Evolutionary conservation across 2,329 filamentous ascomycete species (phyloP).

Genomic region (Aspergillus sp.): DNA sequence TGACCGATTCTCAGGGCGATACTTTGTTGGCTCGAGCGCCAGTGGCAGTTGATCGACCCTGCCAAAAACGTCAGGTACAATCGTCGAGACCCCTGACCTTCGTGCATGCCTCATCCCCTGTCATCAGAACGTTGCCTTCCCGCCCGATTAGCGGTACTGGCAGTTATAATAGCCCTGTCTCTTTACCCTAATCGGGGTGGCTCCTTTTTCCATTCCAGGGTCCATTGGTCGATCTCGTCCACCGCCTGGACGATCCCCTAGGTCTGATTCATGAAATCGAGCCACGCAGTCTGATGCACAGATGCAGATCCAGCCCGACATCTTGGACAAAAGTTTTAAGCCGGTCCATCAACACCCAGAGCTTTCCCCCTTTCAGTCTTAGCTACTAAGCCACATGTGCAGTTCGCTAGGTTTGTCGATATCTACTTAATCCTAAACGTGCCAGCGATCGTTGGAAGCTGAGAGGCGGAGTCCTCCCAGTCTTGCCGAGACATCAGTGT

Average conservation of each 20-base stretch:
- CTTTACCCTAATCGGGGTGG: background rate
- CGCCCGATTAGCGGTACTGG: slow-evolving; percentile 5
- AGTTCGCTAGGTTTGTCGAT: slow-evolving; percentile 6
- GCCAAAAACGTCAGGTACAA: slow-evolving; percentile 6
- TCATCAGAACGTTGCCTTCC: slow-evolving; percentile 11
- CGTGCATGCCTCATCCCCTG: slow-evolving; percentile 18
- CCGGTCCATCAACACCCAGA: slow-evolving; percentile 9
- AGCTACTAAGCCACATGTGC: slow-evolving; percentile 10
- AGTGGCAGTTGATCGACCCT: slow-evolving; percentile 6
- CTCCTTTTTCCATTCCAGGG: background rate
- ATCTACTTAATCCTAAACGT: slow-evolving; percentile 7
- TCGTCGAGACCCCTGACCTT: slow-evolving; percentile 18
- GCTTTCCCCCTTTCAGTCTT: slow-evolving; percentile 6
- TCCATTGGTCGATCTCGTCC: background rate
- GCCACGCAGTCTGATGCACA: slow-evolving; percentile 6
- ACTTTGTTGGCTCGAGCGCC: slow-evolving; percentile 8
- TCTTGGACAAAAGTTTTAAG: slow-evolving; percentile 13
- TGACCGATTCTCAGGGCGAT: slow-evolving; percentile 3
- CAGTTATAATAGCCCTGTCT: background rate
- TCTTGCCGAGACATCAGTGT: slow-evolving; percentile 18
- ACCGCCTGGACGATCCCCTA: background rate
- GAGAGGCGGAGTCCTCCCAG: slow-evolving; percentile 5
- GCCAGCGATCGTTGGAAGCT: slow-evolving; percentile 1
- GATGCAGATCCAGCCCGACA: slow-evolving; percentile 13
- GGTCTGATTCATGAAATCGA: background rate